Percentiles rank a stretch among this genome's conserved stretches.
These are phyloP conservation scores for Linnemannia zychae DNA, from an alignment of 192 early-diverging fungal species.

Conservation along the genomic window DNA sequence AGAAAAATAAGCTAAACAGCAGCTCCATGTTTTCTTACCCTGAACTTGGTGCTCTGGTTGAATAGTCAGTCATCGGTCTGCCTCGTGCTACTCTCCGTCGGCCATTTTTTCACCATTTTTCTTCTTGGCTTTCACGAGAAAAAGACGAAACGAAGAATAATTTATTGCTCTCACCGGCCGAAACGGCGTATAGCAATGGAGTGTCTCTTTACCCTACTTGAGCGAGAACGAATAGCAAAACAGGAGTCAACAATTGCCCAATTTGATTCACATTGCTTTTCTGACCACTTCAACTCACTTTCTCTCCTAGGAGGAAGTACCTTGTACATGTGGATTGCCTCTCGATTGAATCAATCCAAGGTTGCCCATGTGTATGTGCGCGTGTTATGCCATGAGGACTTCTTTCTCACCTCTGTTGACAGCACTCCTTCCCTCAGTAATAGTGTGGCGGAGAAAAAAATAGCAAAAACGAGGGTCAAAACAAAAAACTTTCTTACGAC, in stretches of 20 bases:
- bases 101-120: not conserved
- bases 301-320: too few species aligned
- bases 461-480: not conserved
- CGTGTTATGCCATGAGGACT: not conserved
- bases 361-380: not conserved
- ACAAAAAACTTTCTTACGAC: not conserved
- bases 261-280: too few species aligned
- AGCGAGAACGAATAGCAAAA: too few species aligned
- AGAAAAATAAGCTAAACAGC: too few species aligned
- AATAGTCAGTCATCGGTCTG: not conserved
- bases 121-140: not conserved
- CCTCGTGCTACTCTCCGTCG: not conserved
- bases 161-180: not conserved
- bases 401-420: not conserved
- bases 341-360: too few species aligned
- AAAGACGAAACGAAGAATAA: not conserved
- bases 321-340: not conserved
- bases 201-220: not conserved
- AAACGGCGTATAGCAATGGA: not conserved
- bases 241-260: too few species aligned
- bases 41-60: too few species aligned
- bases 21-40: too few species aligned
- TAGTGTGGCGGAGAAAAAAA: conserved; percentile 4
- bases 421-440: not conserved
- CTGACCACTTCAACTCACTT: too few species aligned